Conservation (phyloP, 192 early-diverging fungal species). For the Rhizophagus sp. region DNA sequence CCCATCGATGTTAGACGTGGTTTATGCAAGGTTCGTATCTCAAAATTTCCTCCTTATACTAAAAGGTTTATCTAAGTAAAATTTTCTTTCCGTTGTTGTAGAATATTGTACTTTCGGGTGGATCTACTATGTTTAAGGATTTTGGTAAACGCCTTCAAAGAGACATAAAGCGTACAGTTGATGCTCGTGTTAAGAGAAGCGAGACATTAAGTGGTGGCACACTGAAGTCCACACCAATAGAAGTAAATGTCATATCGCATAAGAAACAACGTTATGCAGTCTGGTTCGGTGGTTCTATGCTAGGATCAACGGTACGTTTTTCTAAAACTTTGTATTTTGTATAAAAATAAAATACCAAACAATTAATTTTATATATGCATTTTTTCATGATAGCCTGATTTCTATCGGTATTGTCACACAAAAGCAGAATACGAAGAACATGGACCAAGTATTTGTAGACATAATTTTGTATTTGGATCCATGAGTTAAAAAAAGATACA, state of each 20-base stretch:
- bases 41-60: background rate
- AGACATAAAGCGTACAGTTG: slow-evolving; percentile 88
- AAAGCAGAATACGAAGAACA: slow-evolving; percentile 98
- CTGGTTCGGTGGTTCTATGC: slow-evolving; percentile 96
- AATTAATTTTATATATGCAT: background rate
- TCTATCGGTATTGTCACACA: slow-evolving; percentile 91
- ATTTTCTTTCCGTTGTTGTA: slow-evolving; percentile 36
- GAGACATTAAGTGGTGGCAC: slow-evolving; percentile 74
- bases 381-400: slow-evolving; percentile 66
- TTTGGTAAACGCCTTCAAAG: slow-evolving; percentile 93
- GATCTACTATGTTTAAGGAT: slow-evolving; percentile 99
- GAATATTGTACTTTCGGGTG: slow-evolving; percentile 99
- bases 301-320: slow-evolving; percentile 80
- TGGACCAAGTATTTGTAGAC: slow-evolving; percentile 91
- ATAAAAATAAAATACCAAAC: background rate
- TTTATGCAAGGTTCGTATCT: slow-evolving; percentile 78
- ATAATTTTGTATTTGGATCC: slow-evolving; percentile 88
- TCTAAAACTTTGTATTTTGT: background rate
- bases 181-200: slow-evolving; percentile 69
- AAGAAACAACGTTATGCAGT: slow-evolving; percentile 99
- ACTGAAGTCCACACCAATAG: slow-evolving; percentile 74
- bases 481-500: background rate
- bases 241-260: slow-evolving; percentile 97
- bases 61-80: background rate
- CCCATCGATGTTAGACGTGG: slow-evolving; percentile 97